Conservation (phyloP, 306 rosid species). For the Inga laurina region DNA sequence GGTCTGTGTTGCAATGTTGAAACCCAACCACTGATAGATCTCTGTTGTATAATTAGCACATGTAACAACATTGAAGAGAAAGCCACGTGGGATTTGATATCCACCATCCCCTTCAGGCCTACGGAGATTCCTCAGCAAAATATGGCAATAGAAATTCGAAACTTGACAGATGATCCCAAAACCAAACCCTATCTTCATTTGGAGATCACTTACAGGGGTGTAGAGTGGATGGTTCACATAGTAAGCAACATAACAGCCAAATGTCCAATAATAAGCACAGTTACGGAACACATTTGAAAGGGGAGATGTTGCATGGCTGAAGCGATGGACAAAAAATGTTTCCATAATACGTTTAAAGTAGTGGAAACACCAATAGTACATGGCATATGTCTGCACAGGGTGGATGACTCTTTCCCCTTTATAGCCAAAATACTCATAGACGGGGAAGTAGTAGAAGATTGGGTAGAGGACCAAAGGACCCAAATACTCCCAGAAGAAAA, state of each 20-base stretch:
- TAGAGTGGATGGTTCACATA: conserved; percentile 87
- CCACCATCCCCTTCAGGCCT: conserved; percentile 86
- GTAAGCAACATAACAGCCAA: conserved; percentile 81
- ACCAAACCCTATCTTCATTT: conserved; percentile 91
- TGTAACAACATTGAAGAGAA: conserved; percentile 89
- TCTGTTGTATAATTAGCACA: conserved; percentile 98
- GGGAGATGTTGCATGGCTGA: conserved; percentile 98
- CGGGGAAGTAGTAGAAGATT: conserved; percentile 81
- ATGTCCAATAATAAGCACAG: conserved; percentile 95
- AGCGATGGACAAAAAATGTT: conserved; percentile 90
- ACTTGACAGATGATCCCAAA: conserved; percentile 79
- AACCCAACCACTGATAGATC: conserved; percentile 98
- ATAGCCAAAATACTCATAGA: conserved; percentile 71
- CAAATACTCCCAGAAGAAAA: conserved; percentile 89
- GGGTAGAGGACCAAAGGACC: conserved; percentile 95
- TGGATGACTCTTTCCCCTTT: conserved; percentile 75
- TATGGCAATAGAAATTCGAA: conserved; percentile 79
- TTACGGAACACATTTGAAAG: conserved; percentile 92
- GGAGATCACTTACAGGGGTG: conserved; percentile 81
- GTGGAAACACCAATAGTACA: conserved; percentile 96
- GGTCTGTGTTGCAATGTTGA: conserved; percentile 94
- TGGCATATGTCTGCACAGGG: conserved; percentile 87
- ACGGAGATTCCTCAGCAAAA: conserved; percentile 79
- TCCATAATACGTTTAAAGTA: conserved; percentile 92
- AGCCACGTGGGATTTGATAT: conserved; percentile 90